These are phyloP conservation scores for Telopea speciosissima DNA, from an alignment of 177 flowering plant genomes.

Conservation along the genomic window DNA sequence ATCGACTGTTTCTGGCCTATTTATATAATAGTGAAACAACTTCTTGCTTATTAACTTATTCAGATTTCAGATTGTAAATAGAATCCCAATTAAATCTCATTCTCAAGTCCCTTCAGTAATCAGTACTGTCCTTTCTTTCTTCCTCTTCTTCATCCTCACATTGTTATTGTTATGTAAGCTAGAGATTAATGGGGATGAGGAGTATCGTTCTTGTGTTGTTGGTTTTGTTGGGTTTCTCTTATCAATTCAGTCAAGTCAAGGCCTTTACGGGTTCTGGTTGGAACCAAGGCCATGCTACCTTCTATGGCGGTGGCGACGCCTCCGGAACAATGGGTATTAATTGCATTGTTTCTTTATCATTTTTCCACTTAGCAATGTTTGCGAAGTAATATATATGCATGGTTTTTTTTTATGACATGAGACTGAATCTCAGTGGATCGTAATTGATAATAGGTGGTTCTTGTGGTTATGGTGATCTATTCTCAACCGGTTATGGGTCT, in stretches of 20 bases:
- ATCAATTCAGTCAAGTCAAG: neutral
- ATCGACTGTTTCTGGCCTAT: too few relatives aligned
- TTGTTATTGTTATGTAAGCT: too few relatives aligned
- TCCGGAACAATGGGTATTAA: neutral
- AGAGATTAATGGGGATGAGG: neutral
- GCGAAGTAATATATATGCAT: too few relatives aligned
- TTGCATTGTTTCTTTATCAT: too few relatives aligned
- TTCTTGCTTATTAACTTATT: too few relatives aligned
- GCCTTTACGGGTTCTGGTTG: neutral
- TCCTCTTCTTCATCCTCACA: too few relatives aligned
- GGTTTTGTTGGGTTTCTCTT: neutral
- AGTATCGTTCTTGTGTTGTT: neutral
- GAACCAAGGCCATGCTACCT: neutral
- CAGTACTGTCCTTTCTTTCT: too few relatives aligned
- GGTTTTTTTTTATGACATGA: too few relatives aligned
- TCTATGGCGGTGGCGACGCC: neutral
- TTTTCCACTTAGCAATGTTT: too few relatives aligned
- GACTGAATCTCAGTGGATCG: neutral
- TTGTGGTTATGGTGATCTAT: neutral
- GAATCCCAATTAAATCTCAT: neutral
- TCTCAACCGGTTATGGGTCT: neutral
- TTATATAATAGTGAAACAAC: too few relatives aligned
- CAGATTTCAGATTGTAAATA: too few relatives aligned
- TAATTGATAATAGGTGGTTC: neutral
- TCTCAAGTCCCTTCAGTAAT: neutral